These are phyloP conservation scores for Verbascum thapsus DNA, from an alignment of 257 asterid species.

Conservation along the genomic window DNA sequence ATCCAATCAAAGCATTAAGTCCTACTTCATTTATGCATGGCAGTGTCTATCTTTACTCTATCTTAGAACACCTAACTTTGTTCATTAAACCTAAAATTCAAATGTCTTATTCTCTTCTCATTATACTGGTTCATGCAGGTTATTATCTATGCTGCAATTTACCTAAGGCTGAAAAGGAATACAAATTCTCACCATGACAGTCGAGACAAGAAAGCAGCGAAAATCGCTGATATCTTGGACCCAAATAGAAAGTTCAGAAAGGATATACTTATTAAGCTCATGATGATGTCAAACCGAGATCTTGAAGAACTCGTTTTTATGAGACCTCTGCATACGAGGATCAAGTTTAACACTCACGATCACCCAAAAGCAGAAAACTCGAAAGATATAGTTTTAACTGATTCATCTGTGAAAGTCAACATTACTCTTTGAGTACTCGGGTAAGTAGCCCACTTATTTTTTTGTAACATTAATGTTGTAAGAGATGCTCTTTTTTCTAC, in stretches of 20 bases:
- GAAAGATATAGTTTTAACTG: slow-evolving; percentile 53
- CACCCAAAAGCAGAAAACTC: slow-evolving; percentile 69
- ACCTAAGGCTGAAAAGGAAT: slow-evolving; percentile 57
- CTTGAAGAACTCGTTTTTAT: slow-evolving; percentile 56
- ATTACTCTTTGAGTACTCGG: slow-evolving; percentile 43
- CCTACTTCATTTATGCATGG: slow-evolving; percentile 1
- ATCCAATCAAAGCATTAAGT: background rate
- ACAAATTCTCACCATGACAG: slow-evolving; percentile 32
- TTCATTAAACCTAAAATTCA: too few species aligned
- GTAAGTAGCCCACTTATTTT: background rate
- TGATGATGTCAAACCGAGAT: slow-evolving; percentile 50
- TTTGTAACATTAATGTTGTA: slow-evolving; percentile 16
- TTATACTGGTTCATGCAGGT: slow-evolving; percentile 49
- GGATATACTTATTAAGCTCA: slow-evolving; percentile 48
- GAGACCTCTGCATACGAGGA: slow-evolving; percentile 69
- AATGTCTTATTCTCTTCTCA: too few species aligned
- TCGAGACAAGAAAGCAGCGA: slow-evolving; percentile 41
- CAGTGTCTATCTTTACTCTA: too few species aligned
- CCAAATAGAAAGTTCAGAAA: slow-evolving; percentile 42
- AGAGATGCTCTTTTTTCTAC: background rate
- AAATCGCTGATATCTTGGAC: slow-evolving; percentile 58
- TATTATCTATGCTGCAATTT: slow-evolving; percentile 67
- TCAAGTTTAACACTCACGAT: slow-evolving; percentile 54
- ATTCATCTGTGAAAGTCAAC: slow-evolving; percentile 55
- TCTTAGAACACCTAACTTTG: too few species aligned